Evolutionary conservation across 2,329 filamentous ascomycete species (phyloP).

Genomic region (Pseudogymnoascus sp.): DNA sequence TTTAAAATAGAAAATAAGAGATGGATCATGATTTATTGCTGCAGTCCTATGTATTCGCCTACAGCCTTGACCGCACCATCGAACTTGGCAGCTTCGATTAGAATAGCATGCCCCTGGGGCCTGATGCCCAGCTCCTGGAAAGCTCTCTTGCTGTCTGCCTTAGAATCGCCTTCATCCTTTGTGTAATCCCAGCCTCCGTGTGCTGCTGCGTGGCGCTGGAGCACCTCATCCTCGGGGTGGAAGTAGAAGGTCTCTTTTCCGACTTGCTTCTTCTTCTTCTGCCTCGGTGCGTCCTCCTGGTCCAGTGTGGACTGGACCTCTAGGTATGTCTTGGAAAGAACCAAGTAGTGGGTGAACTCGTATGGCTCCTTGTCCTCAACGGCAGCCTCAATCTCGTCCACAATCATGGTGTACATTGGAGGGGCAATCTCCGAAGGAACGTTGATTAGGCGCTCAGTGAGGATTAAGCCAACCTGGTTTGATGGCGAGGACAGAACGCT

Average conservation of each 20-base stretch:
- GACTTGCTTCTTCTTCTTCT: conserved; percentile 59
- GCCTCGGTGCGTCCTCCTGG: conserved; percentile 50
- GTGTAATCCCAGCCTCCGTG: conserved; percentile 68
- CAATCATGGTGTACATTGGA: conserved; percentile 88
- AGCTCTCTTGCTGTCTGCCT: conserved; percentile 83
- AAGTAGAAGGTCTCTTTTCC: conserved; percentile 71
- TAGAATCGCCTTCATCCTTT: conserved; percentile 66
- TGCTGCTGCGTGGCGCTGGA: conserved; percentile 67
- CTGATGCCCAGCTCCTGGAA: conserved; percentile 91
- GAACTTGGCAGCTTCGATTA: conserved; percentile 77
- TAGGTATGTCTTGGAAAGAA: conserved; percentile 85
- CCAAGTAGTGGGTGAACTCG: conserved; percentile 83
- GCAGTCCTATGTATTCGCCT: conserved; percentile 59
- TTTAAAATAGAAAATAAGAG: conserved; percentile 10
- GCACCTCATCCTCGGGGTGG: conserved; percentile 88
- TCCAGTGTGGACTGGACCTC: conserved; percentile 80
- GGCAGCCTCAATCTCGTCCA: conserved; percentile 83
- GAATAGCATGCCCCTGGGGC: conserved; percentile 73
- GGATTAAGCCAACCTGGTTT: conserved; percentile 67
- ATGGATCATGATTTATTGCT: conserved; percentile 31
- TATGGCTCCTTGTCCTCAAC: conserved; percentile 88
- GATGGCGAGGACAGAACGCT: conserved; percentile 48
- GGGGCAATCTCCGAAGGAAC: conserved; percentile 90
- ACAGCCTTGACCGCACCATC: conserved; percentile 67
- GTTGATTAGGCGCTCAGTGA: conserved; percentile 94